Percentiles rank a stretch among this genome's conserved stretches.
These are phyloP conservation scores for Lentinula raphanica DNA, from an alignment of 768 basidiomycete species.

Conservation along the genomic window DNA sequence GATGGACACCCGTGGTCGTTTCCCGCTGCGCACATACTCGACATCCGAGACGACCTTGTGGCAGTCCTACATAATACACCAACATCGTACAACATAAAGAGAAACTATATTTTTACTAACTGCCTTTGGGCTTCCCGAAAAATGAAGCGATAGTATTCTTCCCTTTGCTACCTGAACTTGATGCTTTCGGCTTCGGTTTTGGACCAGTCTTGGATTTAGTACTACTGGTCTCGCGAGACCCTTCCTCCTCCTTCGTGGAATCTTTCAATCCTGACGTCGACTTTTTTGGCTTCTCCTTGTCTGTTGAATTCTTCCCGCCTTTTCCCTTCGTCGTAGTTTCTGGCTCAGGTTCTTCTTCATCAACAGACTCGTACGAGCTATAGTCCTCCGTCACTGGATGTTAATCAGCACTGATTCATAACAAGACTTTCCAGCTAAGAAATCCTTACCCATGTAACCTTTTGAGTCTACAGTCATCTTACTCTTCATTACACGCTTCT, in stretches of 20 bases:
- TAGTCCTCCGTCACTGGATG: constrained; percentile 67
- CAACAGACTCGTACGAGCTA: constrained; percentile 75
- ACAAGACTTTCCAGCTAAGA: background rate
- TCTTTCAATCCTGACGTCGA: constrained; percentile 19
- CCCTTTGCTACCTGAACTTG: constrained; percentile 12
- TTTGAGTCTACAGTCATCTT: constrained; percentile 52
- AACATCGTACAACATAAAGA: too few species aligned
- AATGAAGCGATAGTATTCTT: constrained; percentile 30
- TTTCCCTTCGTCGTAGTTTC: constrained; percentile 20
- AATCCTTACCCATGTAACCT: constrained; percentile 64
- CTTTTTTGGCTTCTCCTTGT: constrained; percentile 19
- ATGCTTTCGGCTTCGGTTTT: background rate
- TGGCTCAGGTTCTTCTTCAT: constrained; percentile 44
- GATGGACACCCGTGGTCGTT: too few species aligned
- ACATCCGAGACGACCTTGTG: too few species aligned
- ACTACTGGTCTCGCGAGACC: background rate
- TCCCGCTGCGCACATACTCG: too few species aligned
- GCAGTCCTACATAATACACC: too few species aligned
- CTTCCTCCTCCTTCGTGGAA: background rate
- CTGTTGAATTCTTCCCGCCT: constrained; percentile 14
- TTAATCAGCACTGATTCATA: background rate
- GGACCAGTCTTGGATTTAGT: background rate
- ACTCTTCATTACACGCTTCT: constrained; percentile 59
- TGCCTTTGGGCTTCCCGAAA: constrained; percentile 27
- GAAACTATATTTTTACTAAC: background rate